Evolutionary conservation across 306 rosid genomes (phyloP), one percentile per base, ranked within the genome.

Genomic region (Echinosophora koreensis): DNA sequence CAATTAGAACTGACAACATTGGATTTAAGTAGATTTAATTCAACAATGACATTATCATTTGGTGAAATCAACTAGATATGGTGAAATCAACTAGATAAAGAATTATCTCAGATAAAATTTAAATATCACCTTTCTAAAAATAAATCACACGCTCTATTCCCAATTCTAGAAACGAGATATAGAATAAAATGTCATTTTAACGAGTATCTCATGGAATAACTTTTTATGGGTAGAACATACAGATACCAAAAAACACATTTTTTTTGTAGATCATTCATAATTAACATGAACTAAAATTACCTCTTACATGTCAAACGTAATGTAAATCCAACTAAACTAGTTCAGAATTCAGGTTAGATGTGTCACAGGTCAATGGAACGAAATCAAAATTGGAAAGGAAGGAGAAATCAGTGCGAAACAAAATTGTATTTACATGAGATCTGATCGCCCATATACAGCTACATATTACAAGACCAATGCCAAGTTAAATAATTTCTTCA

Each of bases 401-500:
- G 34, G 17, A 13, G n/a, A 58, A 44, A 6, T 3, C 12, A 10
- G 61, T 76, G 32, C 46, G 22, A 69, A 30, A 38, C 38, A 74
- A 70, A 82, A 82, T 37, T 65, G 81, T 35, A 83, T 86, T 57
- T 79, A 79, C 84, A 80, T 1, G n/a, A 6, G n/a, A 74, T 32
- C 8, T 17, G 42, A 18, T 57, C 50, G 32, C 39, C 67, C 41
- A 71, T 71, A 65, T 71, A 71, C 60, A n/a, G 9, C 56, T 37
- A 51, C 28, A 60, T 28, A 46, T 6, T 35, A 34, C 5, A 55
- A 52, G 32, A 12, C 12, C 9, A 7, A 14, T 8, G 69, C 62
- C 16, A 11, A 37, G 76, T 69, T 34, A 62, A 30, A 27, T 52
- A 37, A 68, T 22, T 51, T 27, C 14, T 39, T 13, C 18, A 44